These are phyloP conservation scores for Termitomyces sp. DNA, from an alignment of 768 basidiomycete genomes.

Conservation along the genomic window DNA sequence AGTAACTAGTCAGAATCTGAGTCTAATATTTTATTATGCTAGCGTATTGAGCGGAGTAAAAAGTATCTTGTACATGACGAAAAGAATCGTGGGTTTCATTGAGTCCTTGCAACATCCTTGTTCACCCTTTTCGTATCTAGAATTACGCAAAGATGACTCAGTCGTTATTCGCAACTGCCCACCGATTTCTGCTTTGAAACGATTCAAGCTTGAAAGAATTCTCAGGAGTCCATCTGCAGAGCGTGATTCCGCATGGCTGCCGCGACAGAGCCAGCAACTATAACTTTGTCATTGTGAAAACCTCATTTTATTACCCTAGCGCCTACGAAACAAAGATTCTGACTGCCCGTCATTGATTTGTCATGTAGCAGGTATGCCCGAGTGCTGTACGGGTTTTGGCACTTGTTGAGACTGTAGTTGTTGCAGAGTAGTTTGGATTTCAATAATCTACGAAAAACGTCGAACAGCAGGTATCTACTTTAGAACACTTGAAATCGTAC, in stretches of 20 bases:
- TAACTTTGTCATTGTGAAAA: background rate
- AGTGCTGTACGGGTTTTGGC: slow-evolving; percentile 4
- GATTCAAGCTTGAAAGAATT: slow-evolving; percentile 65
- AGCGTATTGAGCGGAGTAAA: slow-evolving; percentile 72
- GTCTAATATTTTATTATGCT: slow-evolving; percentile 5
- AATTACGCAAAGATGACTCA: slow-evolving; percentile 58
- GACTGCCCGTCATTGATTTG: background rate
- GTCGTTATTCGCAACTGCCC: slow-evolving; percentile 80
- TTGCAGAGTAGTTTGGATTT: slow-evolving; percentile 56
- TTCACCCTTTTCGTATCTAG: slow-evolving; percentile 27
- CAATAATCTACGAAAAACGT: slow-evolving; percentile 47
- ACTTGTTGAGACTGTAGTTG: slow-evolving; percentile 27
- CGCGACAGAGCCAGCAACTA: slow-evolving; percentile 5
- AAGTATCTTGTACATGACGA: slow-evolving; percentile 78
- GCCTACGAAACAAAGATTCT: background rate
- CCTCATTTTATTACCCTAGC: background rate
- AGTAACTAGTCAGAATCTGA: background rate
- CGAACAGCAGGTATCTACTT: slow-evolving; percentile 1
- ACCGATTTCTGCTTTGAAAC: slow-evolving; percentile 72
- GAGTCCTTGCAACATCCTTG: background rate
- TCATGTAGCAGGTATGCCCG: slow-evolving; percentile 6
- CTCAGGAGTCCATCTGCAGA: slow-evolving; percentile 64
- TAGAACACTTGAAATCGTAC: slow-evolving; percentile 31
- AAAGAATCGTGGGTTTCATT: slow-evolving; percentile 47
- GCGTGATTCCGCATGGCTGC: slow-evolving; percentile 28